Evolutionary conservation across 306 rosid species (phyloP).

Genomic region (Quercus glauca): DNA sequence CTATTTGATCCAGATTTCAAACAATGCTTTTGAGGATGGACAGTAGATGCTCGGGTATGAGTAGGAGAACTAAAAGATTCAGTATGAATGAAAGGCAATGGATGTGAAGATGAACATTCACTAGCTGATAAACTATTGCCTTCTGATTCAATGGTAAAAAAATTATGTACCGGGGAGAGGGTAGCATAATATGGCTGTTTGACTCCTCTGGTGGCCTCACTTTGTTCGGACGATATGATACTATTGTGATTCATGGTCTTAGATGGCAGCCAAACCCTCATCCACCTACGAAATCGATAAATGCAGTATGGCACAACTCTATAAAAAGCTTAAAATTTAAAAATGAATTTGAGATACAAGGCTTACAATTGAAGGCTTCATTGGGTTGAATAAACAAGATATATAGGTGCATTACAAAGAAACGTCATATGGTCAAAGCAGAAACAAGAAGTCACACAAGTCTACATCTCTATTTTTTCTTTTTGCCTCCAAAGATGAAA

Average conservation of each 20-base stretch:
- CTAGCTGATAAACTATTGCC: constrained; percentile 16
- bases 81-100: constrained; percentile 32
- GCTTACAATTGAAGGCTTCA: background rate
- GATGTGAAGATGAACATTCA: constrained; percentile 21
- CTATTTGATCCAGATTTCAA: constrained; percentile 1
- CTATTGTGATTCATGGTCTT: constrained; percentile 22
- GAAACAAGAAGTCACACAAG: background rate
- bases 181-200: constrained; percentile 21
- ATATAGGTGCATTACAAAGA: background rate
- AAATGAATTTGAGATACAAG: constrained; percentile 1
- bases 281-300: background rate
- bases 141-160: constrained; percentile 27
- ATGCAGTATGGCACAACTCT: background rate
- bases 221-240: constrained; percentile 11
- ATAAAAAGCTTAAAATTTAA: background rate
- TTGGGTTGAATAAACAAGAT: background rate
- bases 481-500: background rate
- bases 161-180: constrained; percentile 15
- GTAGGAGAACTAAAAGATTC: constrained; percentile 19
- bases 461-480: background rate
- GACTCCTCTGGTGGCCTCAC: constrained; percentile 21
- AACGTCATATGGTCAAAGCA: background rate
- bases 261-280: constrained; percentile 21
- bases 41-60: constrained; percentile 5
- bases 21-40: constrained; percentile 15